Evolutionary conservation across 768 basidiomycete species (phyloP), one percentile per base, ranked within the genome.

Genomic region (Suillus bovinus): DNA sequence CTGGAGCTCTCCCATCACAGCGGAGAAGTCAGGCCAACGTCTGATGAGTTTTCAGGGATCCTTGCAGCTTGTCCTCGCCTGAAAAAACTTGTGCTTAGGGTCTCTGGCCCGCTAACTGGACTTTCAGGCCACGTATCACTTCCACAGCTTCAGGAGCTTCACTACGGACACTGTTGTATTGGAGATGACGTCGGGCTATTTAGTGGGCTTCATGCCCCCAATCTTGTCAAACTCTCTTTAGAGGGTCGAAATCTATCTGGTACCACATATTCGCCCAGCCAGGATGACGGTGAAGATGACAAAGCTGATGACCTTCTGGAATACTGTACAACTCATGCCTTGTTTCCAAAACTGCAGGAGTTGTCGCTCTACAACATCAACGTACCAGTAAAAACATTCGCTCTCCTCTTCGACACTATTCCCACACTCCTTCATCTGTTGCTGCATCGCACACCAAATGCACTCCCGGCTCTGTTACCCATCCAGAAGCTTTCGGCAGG

Each of bases 1-100:
- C 76, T 86, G 58, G 81, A 82, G 58, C 77, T 87, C 16, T 75
- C 80, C 13, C 86, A 82, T 54, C 84, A 84, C 69, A 79, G 78
- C 22, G 57, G 65, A 20, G 78, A 84, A 56, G 84, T 86, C 54
- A 82, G 85, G 24, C 86, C 85, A 1, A 78, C 78, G 47, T 66
- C 77, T 34, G 63, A 66, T 29, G 81, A 82, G 63, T 79, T 86
- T 65, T 74, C 72, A 60, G 68, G 67, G 24, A 72, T 87, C 29
- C 78, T 87, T n/a, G 47, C 63, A 24, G 70, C 76, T 16, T 79
- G 74, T 42, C 76, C 78, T 8, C 61, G 70, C 14, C 76, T 88
- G 47, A 69, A 71, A 56, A 75, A 73, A 47, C 76, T 88, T 52
- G 74, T 71, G 38, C 63, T 89, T 33, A 77, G 76, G 58, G 81